These are phyloP conservation scores for Voacanga thouarsii DNA, from an alignment of 257 asterid genomes.

Conservation along the genomic window DNA sequence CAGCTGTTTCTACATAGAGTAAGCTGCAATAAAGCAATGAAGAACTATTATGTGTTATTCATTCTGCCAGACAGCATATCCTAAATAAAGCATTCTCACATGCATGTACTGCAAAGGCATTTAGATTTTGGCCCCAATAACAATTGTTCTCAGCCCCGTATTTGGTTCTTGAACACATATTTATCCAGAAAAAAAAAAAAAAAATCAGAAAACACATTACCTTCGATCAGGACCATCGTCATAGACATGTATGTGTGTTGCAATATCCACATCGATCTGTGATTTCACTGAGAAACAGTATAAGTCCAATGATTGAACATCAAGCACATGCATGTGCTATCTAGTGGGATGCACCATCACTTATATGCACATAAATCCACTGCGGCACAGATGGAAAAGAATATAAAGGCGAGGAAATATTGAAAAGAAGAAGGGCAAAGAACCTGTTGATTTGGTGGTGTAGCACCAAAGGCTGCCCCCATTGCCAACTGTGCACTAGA, in stretches of 20 bases:
- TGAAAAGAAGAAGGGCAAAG: not conserved
- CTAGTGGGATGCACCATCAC: not conserved
- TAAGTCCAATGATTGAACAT: not conserved
- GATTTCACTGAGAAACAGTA: slow-evolving; percentile 2
- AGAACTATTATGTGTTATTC: slow-evolving; percentile 6
- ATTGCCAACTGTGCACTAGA: slow-evolving; percentile 83
- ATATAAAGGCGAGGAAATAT: not conserved
- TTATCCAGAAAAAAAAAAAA: not conserved
- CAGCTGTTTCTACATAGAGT: slow-evolving; percentile 79
- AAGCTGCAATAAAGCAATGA: slow-evolving; percentile 52
- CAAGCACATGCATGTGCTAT: not conserved
- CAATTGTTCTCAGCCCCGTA: not conserved
- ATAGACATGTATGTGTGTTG: slow-evolving; percentile 55
- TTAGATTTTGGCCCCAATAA: not conserved
- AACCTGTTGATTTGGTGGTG: slow-evolving; percentile 61
- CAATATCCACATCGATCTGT: slow-evolving; percentile 77
- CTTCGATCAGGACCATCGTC: slow-evolving; percentile 66
- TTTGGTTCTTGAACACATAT: not conserved
- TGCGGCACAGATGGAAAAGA: not conserved
- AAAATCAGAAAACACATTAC: not conserved
- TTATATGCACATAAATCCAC: not conserved
- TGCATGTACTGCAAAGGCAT: not conserved
- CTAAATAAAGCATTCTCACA: slow-evolving; percentile 3
- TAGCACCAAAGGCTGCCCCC: slow-evolving; percentile 83
- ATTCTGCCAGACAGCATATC: not conserved